Base-by-base conservation (phyloP, 768 basidiomycete species). In the Boletus patriciae region DNA sequence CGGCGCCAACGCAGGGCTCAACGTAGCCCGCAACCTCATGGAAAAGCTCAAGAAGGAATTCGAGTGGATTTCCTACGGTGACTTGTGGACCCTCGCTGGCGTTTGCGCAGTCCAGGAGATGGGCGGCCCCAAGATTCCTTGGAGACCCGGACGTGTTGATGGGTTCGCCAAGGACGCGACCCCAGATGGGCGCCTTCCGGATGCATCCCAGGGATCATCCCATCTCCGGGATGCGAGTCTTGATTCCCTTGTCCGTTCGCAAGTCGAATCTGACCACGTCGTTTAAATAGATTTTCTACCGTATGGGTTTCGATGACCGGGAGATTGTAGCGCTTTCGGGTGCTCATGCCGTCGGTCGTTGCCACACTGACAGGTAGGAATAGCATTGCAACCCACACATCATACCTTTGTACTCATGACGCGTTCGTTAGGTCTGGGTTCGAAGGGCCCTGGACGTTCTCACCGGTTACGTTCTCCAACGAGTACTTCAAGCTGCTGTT, bases 241-340 rank as follows among this genome's bases (percentile, higher is more conserved):
- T 16, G 0, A 10, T 21, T 37, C 50, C 46, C 13, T 3, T 31
- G 3, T 31, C 12, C 13, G 4, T 38, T 40, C 29, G 45, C 19
- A 11, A 9, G 15, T 15, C 34, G 15, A 36, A 12, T 34, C 10
- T 31, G 15, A 58, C 23, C 12, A 9, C 37, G 18, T 44, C 12
- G 36, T 49, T 16, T 4, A 2, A 18, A 40, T 47, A 80, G 79
- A 83, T 88, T 72, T 89, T 88, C 76, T 81, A 87, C 73, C 82
- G 87, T 53, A 88, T 88, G 87, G 87, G 86, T 51, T 95, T 98
- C 80, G 89, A 94, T 70, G 96, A 99, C 75, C 92, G 92, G 74
- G 96, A 98, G 76, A 98, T 98, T 48, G 95, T 97, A 58, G 92
- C 93, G 53, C 89, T 98, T 62, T 84, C 84, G 23, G 96, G 96